Conservation (phyloP, 2,329 filamentous ascomycete species). For the Conoideocrella luteorostrata region DNA sequence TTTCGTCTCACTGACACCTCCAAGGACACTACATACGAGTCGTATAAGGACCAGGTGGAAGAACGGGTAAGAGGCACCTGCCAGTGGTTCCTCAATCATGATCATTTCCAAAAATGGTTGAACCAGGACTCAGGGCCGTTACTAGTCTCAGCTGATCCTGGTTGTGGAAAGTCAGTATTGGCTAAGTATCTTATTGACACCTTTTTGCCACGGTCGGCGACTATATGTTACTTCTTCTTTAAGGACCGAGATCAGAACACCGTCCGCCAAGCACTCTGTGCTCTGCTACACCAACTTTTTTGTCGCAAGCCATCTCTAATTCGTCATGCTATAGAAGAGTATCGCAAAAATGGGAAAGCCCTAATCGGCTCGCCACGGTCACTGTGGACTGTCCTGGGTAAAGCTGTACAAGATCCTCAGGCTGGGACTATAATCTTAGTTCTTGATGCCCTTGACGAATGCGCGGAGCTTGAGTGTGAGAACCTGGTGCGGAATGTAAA, state of each 20-base stretch:
- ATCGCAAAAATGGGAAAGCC: neutral
- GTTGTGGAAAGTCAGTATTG: conserved; percentile 32
- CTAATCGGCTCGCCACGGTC: neutral
- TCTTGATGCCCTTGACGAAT: too few relatives aligned
- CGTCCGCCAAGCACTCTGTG: conserved; percentile 3
- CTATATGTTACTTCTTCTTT: conserved; percentile 23
- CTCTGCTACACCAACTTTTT: neutral
- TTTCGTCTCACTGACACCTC: too few relatives aligned
- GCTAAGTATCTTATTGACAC: conserved; percentile 15
- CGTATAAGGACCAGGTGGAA: too few relatives aligned
- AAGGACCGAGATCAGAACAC: conserved; percentile 3
- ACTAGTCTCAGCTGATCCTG: conserved; percentile 31
- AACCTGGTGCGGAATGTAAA: too few relatives aligned
- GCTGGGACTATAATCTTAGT: neutral
- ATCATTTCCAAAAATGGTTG: conserved; percentile 23
- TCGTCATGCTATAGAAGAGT: neutral
- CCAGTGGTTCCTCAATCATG: conserved; percentile 26
- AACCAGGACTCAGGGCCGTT: conserved; percentile 20
- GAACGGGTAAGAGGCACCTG: too few relatives aligned
- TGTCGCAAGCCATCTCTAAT: neutral
- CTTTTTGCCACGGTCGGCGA: conserved; percentile 14
- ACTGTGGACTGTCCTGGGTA: neutral
- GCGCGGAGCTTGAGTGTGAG: neutral
- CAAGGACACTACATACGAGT: too few relatives aligned
- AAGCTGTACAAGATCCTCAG: neutral